Conservation (phyloP, 495 filamentous ascomycete species). For the Annulohypoxylon bovei region DNA sequence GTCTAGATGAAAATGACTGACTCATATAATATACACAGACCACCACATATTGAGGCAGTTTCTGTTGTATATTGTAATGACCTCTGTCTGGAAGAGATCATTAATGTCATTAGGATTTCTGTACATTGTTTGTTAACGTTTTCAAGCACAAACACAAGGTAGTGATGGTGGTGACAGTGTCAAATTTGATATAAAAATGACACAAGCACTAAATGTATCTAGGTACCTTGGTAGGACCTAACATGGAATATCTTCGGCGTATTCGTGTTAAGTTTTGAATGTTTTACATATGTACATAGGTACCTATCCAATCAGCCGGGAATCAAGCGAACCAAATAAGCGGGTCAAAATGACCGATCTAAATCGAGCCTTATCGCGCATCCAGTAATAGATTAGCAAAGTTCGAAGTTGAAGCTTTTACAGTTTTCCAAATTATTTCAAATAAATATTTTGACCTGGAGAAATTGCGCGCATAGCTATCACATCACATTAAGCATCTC, state of each 20-base stretch:
- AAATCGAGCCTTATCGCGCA: conserved; percentile 16
- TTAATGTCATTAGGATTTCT: neutral
- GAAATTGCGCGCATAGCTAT: conserved; percentile 2
- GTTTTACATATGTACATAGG: neutral
- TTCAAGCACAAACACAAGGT: neutral
- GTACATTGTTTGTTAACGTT: neutral
- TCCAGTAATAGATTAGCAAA: conserved; percentile 9
- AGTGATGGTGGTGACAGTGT: neutral
- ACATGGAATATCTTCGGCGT: conserved; percentile 3
- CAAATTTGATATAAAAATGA: neutral
- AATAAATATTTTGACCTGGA: neutral
- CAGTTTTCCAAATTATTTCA: neutral
- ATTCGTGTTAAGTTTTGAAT: neutral
- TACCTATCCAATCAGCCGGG: conserved; percentile 22
- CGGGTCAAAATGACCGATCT: conserved; percentile 30
- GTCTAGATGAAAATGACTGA: neutral
- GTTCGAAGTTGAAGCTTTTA: neutral
- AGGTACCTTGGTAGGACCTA: neutral
- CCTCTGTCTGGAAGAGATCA: neutral
- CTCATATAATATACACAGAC: neutral
- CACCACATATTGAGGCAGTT: neutral
- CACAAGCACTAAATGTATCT: neutral
- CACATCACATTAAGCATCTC: neutral
- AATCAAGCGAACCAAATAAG: conserved; percentile 21
- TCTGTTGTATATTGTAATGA: neutral